phyloP scores from a whole-genome alignment of 2,329 filamentous ascomycete genomes.

The Emergomyces pasteurianus region DNA sequence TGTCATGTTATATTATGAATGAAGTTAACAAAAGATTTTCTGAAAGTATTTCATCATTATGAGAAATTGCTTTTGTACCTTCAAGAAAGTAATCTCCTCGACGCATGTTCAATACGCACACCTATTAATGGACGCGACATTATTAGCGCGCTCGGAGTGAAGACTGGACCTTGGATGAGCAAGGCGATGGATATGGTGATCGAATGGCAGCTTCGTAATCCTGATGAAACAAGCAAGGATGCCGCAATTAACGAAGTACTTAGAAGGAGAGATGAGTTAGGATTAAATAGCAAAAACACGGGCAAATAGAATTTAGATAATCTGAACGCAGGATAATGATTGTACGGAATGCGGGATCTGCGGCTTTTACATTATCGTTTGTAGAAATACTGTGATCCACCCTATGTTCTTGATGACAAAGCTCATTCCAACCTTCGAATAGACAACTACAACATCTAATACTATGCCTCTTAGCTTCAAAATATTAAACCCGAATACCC shows the following conservation, averaged over 20 bases:
- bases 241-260: constrained; percentile 51
- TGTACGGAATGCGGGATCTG: background rate
- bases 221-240: constrained; percentile 47
- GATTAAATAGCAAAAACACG: background rate
- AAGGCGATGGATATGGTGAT: constrained; percentile 67
- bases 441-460: background rate
- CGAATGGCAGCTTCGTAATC: constrained; percentile 80
- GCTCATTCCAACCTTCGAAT: background rate
- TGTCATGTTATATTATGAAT: background rate
- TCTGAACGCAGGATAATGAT: background rate
- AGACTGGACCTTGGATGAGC: constrained; percentile 73
- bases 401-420: background rate
- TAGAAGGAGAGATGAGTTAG: constrained; percentile 42
- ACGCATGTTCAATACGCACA: constrained; percentile 46
- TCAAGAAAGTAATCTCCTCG: constrained; percentile 36
- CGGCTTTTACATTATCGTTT: background rate
- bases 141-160: constrained; percentile 49
- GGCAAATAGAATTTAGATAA: background rate
- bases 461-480: background rate
- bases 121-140: constrained; percentile 67
- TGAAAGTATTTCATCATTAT: constrained; percentile 39
- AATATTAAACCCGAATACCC: background rate
- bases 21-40: constrained; percentile 5
- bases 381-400: background rate
- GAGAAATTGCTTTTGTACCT: constrained; percentile 42